Evolutionary conservation across 306 rosid species (phyloP), one percentile per base, ranked within the genome.

Genomic region (Vicia faba): DNA sequence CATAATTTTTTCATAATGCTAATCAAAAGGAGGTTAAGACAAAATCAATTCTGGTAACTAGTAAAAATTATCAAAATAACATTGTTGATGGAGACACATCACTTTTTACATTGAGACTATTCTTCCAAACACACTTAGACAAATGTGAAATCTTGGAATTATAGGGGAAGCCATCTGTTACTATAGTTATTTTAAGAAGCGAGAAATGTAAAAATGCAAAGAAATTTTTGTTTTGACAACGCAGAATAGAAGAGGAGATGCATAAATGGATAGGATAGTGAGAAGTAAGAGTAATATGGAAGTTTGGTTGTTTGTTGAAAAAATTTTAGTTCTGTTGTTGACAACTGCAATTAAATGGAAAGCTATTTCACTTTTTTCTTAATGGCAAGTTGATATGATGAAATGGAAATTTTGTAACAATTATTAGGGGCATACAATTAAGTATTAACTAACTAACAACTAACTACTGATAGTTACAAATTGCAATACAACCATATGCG

Each of bases 341-440:
- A 33, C 26, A 20, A 48, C 29, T 71, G 68, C 68, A 48, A 44
- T 70, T 58, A 29, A 58, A 66, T 46, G 16, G 61, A 48, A 44
- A 13, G 46, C 59, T 18, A 46, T 59, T 33, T 60, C 23, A 45
- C 16, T 71, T 45, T 18, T 19, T 41, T 69, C 11, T 28, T 69
- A 10, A 20, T 40, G 5, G 19, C 16, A 41, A 43, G 60, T 57
- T 43, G 57, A 43, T 41, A 19, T 11, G 35, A 25, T 58, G 15
- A 41, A 69, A 56, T n/a, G 20, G 19, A 16, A 11, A 10, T 25
- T 41, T 26, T 41, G 1, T 68, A 40, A 54, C 51, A n/a, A 3
- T 54, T 56, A 14, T 14, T 45, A 14, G 51, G 23, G 35, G 36
- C 1, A 46, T 7, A 46, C 23, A 46, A 14, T 46, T 46, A 46